Base-by-base conservation (phyloP, 2,329 filamentous ascomycete genomes). In the Davidsoniella eucalypti region DNA sequence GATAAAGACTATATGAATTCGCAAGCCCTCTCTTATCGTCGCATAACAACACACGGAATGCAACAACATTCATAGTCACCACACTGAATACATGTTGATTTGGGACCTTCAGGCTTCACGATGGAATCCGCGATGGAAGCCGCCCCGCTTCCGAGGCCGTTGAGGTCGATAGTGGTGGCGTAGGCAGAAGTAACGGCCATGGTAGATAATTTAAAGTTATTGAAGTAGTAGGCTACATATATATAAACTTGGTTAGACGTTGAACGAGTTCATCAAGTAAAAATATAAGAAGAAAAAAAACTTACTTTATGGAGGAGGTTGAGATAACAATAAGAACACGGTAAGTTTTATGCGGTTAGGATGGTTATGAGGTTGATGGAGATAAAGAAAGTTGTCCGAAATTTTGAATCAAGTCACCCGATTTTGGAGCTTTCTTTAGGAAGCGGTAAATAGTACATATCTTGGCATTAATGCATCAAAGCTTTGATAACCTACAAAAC, bases 21-120 rank as follows among this genome's bases (percentile, higher is more conserved):
- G n/a, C 14, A 38, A n/a, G 36, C 21, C 17, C 12, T 16, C 8
- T 38, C 16, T n/a, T 6, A 17, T 42, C 39, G 36, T 64, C 59
- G 74, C 65, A 75, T 68, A 37, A 75, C 65, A 7, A 63, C 65
- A 55, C 72, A 76, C 1, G 68, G 67, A 52, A 76, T 72, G 58
- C 72, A 76, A 60, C 72, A 76, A 59, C 72, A 76, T 47, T 72
- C 64, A 55, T 64, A 69, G 37, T 67, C 70, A 55, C 67, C 70
- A 56, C 70, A 73, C 56, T 72, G 65, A 54, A 73, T 63, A 57
- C 71, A 74, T 52, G 65, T 67, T 2, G 69, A 69, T 59, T 68
- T 66, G 40, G 63, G 64, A 29, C 63, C 65, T 39, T 61, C 62
- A 6, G 69, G 67, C 63, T 75, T 75, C 56, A 74, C 58, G 58